Percentiles rank a stretch among this genome's conserved stretches.
Conservation (phyloP, 73 alveolate genomes). For the Breviolum minutum region DNA sequence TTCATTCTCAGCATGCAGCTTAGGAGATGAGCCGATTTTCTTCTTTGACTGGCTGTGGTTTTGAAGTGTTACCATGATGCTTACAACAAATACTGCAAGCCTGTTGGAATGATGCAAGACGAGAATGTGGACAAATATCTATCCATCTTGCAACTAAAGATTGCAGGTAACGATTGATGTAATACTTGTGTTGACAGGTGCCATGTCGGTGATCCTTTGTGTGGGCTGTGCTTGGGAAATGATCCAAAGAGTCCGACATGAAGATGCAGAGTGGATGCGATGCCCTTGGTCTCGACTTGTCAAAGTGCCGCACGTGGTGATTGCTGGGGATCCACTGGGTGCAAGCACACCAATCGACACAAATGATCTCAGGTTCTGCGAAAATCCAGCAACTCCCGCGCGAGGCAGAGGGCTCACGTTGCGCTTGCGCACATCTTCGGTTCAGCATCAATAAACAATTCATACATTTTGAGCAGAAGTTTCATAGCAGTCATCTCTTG, state of each 20-base stretch:
- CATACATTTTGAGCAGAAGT: not conserved
- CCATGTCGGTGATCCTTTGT: constrained; percentile 62
- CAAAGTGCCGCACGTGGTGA: not conserved
- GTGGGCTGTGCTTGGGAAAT: constrained; percentile 86
- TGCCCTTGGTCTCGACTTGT: not conserved
- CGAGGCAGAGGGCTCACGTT: not conserved
- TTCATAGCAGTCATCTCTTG: not conserved
- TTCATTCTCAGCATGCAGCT: constrained; percentile 15
- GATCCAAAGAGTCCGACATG: constrained; percentile 17
- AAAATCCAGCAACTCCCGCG: constrained; percentile 45
- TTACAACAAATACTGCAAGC: not conserved
- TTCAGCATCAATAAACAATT: too few species aligned
- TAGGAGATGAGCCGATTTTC: not conserved
- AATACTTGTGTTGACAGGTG: not conserved
- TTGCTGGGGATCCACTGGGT: not conserved
- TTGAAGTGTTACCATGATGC: not conserved
- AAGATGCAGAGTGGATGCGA: constrained; percentile 58
- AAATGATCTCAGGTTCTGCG: constrained; percentile 25
- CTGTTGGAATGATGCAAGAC: not conserved
- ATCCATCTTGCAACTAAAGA: too few species aligned
- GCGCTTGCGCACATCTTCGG: not conserved
- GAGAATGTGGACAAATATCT: too few species aligned
- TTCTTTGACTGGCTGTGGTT: too few species aligned
- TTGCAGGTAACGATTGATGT: not conserved
- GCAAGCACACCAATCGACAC: not conserved